Evolutionary conservation across 192 early-diverging fungal species (phyloP), one percentile per base, ranked within the genome.

Genomic region (Backusella liffmaniae): DNA sequence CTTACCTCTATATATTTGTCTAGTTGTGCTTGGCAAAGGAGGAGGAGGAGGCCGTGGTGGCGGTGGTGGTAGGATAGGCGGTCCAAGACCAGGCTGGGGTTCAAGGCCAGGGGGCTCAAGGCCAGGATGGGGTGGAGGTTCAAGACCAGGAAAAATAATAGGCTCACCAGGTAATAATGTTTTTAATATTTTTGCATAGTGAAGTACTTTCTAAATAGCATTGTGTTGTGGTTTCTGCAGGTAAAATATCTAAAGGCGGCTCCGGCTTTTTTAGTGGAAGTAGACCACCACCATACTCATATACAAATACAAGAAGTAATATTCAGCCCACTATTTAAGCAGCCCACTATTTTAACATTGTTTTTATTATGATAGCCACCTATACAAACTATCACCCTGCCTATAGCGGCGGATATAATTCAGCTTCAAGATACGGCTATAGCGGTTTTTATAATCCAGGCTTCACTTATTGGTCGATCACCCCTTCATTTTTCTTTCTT

Each of bases 321-420:
- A 74, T 53, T 15, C 10, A 46, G 21, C 16, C 21, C 13, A 32
- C 44, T 65, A 30, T 69, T 76, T 42, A 62, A 62, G 29, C 1
- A 62, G 0, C 9, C 0, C 7, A 26, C 3, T 12, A 12, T 62
- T 62, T 62, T 62, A 62, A 62, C 56, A 29, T 26, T 4, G 4
- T 15, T 62, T 59, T 26, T 59, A 30, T 18, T 70, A 26, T 66
- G 36, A 15, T 56, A 78, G 74, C 34, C 7, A 69, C 39, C 3
- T 83, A 77, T 37, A 77, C 26, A 3, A 76, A 80, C 8, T 83
- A 83, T 51, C n/a, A 34, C 5, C 75, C 75, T 3, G 77, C 76
- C 0, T 80, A 80, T 51, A 42, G 56, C 15, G 78, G 82, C 15
- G 49, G 41, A 44, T 83, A 80, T 23, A 73, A 76, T 7, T 18